These are phyloP conservation scores for Exophiala sp. DNA, from an alignment of 2,329 filamentous ascomycete genomes.

Conservation along the genomic window DNA sequence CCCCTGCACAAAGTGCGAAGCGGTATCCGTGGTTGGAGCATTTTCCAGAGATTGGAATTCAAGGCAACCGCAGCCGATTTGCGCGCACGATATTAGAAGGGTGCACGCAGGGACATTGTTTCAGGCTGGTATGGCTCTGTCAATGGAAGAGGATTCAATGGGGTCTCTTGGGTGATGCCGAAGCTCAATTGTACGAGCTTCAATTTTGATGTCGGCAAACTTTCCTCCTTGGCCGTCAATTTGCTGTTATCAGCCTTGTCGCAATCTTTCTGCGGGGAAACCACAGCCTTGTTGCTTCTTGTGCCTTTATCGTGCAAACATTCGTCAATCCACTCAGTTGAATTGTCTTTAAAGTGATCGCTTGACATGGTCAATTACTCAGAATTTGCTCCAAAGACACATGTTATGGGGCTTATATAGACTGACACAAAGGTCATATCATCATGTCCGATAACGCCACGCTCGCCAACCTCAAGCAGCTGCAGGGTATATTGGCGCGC, in stretches of 20 bases:
- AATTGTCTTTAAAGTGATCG: too few relatives aligned
- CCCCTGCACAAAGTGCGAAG: slow-evolving; percentile 31
- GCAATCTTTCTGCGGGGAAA: neutral
- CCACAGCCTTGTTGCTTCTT: neutral
- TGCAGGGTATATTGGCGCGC: neutral
- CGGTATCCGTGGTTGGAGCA: slow-evolving; percentile 63
- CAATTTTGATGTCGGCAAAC: neutral
- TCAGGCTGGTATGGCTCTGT: neutral
- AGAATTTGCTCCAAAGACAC: too few relatives aligned
- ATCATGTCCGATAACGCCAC: neutral
- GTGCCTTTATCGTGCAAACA: neutral
- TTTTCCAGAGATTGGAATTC: slow-evolving; percentile 31
- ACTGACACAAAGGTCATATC: neutral
- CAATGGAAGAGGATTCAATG: neutral
- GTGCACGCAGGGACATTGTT: neutral
- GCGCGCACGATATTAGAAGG: neutral
- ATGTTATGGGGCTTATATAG: too few relatives aligned
- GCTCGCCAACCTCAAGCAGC: neutral
- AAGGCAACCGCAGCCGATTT: neutral
- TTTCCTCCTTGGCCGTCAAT: neutral
- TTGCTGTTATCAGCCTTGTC: neutral
- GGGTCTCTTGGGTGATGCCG: neutral
- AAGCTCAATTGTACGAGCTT: neutral
- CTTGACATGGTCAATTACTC: too few relatives aligned
- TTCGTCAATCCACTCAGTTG: neutral